Evolutionary conservation across 139 green algal genomes (phyloP), one percentile per base, ranked within the genome.

Genomic region (Klebsormidium nitens): DNA sequence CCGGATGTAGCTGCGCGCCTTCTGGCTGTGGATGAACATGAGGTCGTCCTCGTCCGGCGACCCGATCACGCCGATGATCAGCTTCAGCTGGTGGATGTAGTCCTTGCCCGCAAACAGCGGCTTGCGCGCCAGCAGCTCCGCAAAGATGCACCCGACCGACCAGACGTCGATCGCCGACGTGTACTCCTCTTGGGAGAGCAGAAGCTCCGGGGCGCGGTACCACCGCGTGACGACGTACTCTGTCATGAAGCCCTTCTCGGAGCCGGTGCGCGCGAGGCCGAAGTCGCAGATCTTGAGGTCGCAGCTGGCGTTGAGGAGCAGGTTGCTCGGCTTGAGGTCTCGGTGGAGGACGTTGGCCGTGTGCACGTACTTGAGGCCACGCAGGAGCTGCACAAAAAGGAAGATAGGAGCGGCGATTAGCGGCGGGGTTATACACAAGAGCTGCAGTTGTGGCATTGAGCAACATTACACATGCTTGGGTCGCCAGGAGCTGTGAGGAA

Each of bases 241-340:
- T 2, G 83, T 87, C 82, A 88, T 87, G 71, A 78, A 85, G 38
- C 84, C 80, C 55, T 80, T 72, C 46, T 86, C 78, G 32, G 38
- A 58, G 31, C 59, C 59, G 39, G 77, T 85, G 6, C 83, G 56
- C 4, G 83, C 83, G n/a, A 88, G 78, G 14, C 82, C 82, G 69
- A 88, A 88, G 68, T 88, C 83, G 64, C 81, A 87, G 59, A 88
- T 85, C 60, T 87, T 88, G 39, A 88, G 71, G 65, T 88, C 83
- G 72, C 83, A 88, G 66, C 76, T 84, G 17, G 81, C 81, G 71
- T 88, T 88, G 19, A 86, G 60, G 36, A 88, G 75, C 32, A 88
- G 69, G 64, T 88, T 88, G 36, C 26, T 67, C 32, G 83, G 83
- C 61, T 88, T 88, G 26, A 88, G 79, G 59, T 88, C 83, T 28